phyloP scores from a whole-genome alignment of 768 basidiomycete genomes.

The Baorangia bicolor region DNA sequence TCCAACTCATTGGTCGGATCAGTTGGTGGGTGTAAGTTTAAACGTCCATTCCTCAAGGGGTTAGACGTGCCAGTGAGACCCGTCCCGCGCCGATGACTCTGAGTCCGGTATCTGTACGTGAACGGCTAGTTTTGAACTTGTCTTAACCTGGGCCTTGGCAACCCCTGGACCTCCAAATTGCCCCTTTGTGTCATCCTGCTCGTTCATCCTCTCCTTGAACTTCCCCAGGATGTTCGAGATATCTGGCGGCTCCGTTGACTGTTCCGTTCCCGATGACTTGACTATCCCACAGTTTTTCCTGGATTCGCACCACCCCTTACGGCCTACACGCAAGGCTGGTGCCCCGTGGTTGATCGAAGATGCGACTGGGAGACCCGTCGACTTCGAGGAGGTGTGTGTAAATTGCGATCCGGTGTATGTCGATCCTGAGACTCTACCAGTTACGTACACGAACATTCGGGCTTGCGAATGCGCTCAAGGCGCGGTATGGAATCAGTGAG shows the following conservation, averaged over 20 bases:
- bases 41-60: neutral
- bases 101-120: too few species aligned
- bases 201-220: neutral
- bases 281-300: conserved; percentile 68
- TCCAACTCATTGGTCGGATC: too few species aligned
- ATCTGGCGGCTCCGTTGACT: conserved; percentile 30
- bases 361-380: conserved; percentile 42
- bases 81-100: neutral
- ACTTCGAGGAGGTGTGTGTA: conserved; percentile 46
- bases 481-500: conserved; percentile 50
- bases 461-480: conserved; percentile 53
- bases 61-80: neutral
- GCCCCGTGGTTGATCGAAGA: conserved; percentile 64
- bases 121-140: neutral
- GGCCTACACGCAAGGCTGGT: conserved; percentile 45
- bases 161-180: neutral
- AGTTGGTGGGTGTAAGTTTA: neutral
- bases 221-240: conserved; percentile 22
- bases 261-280: conserved; percentile 58
- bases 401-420: neutral
- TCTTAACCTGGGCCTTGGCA: neutral
- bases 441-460: conserved; percentile 44
- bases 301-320: conserved; percentile 39
- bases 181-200: neutral
- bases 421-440: conserved; percentile 21